Evolutionary conservation across 2,329 filamentous ascomycete species (phyloP).

Genomic region (Alternaria viburni): DNA sequence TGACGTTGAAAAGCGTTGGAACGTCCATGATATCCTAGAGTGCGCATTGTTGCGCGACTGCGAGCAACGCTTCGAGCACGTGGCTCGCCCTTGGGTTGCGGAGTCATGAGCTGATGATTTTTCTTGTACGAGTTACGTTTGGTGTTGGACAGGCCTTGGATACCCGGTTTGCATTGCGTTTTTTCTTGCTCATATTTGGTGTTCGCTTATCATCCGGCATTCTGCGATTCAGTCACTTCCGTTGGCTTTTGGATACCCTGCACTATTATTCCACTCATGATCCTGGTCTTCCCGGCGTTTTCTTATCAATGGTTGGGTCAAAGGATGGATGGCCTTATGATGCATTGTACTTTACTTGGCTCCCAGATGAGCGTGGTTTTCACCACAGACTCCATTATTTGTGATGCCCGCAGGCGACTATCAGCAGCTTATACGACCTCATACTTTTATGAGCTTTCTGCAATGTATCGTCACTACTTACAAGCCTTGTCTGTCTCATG

Average conservation of each 20-base stretch:
- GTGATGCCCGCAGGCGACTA: not conserved
- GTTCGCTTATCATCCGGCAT: not conserved
- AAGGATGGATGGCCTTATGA: conserved; percentile 1
- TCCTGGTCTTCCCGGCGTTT: conserved; percentile 4
- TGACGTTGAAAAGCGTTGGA: conserved; percentile 62
- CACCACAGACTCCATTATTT: not conserved
- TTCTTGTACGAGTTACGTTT: conserved; percentile 8
- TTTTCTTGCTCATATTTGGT: conserved; percentile 1
- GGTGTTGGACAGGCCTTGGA: conserved; percentile 21
- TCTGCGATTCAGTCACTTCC: conserved; percentile 10
- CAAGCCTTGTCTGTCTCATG: not conserved
- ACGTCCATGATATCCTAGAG: conserved; percentile 61
- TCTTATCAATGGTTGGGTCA: conserved; percentile 3
- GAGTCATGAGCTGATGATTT: conserved; percentile 19
- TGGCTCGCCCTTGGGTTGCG: conserved; percentile 37
- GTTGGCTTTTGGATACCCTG: conserved; percentile 32
- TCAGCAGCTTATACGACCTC: not conserved
- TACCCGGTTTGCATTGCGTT: conserved; percentile 31
- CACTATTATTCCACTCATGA: conserved; percentile 12
- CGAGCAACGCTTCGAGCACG: conserved; percentile 35
- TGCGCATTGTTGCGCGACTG: conserved; percentile 60
- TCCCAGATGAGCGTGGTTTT: not conserved
- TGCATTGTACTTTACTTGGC: conserved; percentile 6
- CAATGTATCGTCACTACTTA: conserved; percentile 2
- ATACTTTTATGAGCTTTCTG: not conserved